phyloP scores from a whole-genome alignment of 2,329 filamentous ascomycete species.

The Tolypocladium sp. region DNA sequence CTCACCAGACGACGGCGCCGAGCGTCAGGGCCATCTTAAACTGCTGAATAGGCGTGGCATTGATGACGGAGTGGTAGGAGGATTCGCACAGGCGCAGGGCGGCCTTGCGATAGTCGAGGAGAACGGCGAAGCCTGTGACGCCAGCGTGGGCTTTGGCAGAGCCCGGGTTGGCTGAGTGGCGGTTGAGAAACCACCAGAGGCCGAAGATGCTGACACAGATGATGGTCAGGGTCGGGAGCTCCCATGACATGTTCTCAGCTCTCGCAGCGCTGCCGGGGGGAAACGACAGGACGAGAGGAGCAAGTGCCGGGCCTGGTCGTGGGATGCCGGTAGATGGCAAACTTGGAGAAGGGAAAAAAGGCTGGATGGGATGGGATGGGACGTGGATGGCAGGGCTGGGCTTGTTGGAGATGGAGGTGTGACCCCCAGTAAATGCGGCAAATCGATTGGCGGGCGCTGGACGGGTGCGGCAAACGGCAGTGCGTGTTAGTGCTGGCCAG shows the following conservation, averaged over 20 bases:
- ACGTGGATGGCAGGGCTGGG: conserved; percentile 7
- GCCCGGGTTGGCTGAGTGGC: conserved; percentile 19
- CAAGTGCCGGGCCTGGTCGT: conserved; percentile 1
- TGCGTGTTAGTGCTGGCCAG: background rate
- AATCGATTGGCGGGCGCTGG: conserved; percentile 13
- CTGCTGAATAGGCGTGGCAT: conserved; percentile 37
- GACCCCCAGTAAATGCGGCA: conserved; percentile 15
- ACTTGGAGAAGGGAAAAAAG: conserved; percentile 1
- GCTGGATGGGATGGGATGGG: background rate
- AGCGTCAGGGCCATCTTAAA: conserved; percentile 47
- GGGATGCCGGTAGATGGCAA: conserved; percentile 15
- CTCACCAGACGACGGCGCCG: conserved; percentile 44
- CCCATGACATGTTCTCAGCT: conserved; percentile 35
- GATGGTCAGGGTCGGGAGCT: conserved; percentile 29
- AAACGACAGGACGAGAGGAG: conserved; percentile 1
- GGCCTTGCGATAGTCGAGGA: conserved; percentile 21
- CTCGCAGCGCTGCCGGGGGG: conserved; percentile 4
- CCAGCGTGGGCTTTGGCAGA: conserved; percentile 15
- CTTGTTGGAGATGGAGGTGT: conserved; percentile 1
- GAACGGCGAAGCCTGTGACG: conserved; percentile 20
- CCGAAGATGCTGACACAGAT: conserved; percentile 28
- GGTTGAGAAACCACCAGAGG: conserved; percentile 27
- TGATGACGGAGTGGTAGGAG: conserved; percentile 27
- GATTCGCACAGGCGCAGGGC: conserved; percentile 18
- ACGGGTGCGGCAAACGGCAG: background rate